These are phyloP conservation scores for Amanita subjunquillea DNA, from an alignment of 768 basidiomycete species.

Conservation along the genomic window DNA sequence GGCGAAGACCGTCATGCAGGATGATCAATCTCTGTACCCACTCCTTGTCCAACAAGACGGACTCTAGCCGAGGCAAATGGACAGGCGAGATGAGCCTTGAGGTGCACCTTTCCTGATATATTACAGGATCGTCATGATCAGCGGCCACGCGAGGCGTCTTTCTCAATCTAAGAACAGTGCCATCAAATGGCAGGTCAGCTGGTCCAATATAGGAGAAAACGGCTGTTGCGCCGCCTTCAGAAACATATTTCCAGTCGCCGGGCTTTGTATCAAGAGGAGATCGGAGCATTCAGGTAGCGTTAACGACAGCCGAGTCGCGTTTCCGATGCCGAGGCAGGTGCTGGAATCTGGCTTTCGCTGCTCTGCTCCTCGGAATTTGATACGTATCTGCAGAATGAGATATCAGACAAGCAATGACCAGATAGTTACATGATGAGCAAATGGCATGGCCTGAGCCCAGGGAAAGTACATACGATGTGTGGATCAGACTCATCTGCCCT, in stretches of 20 bases:
- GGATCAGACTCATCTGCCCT: too few species aligned
- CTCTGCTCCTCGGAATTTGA: constrained; percentile 52
- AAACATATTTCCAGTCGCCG: constrained; percentile 71
- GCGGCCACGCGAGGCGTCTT: constrained; percentile 31
- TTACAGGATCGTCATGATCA: constrained; percentile 19
- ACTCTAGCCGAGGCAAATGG: constrained; percentile 48
- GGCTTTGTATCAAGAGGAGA: constrained; percentile 13
- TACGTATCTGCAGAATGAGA: constrained; percentile 67
- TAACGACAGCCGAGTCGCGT: too few species aligned
- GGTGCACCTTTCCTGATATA: constrained; percentile 60
- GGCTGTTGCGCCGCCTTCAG: constrained; percentile 89
- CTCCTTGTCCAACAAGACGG: constrained; percentile 31
- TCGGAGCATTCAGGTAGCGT: too few species aligned
- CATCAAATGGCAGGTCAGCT: constrained; percentile 36
- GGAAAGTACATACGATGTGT: constrained; percentile 28
- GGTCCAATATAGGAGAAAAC: constrained; percentile 77
- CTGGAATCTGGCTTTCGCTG: constrained; percentile 31
- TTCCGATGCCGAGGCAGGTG: too few species aligned
- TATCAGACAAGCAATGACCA: constrained; percentile 72
- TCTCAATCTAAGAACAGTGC: constrained; percentile 67
- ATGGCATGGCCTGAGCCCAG: constrained; percentile 78
- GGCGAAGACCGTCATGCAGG: constrained; percentile 40
- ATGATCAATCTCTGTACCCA: constrained; percentile 55
- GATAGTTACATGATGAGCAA: constrained; percentile 67
- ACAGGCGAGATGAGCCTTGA: constrained; percentile 49